A percentile compares a stretch with the other conserved stretches of the same genome.
Evolutionary conservation across 805 yeast species (phyloP).

Genomic region (Spathaspora girioi): DNA sequence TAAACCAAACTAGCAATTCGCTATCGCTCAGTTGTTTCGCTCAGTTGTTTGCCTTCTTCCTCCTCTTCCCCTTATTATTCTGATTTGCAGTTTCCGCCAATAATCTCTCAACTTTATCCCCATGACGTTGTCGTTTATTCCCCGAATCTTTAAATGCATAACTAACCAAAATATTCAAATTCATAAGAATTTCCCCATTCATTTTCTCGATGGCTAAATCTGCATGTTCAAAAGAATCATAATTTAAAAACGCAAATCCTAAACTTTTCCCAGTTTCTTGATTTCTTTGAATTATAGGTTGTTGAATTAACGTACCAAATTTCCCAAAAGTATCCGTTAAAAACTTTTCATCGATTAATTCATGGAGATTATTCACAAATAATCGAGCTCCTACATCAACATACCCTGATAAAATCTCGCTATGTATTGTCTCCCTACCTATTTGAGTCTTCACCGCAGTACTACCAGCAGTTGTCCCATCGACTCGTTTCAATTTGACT

Average conservation of each 20-base stretch:
- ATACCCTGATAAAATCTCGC: constrained; percentile 11
- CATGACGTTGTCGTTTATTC: constrained; percentile 55
- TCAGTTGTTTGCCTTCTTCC: background rate
- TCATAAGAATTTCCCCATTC: constrained; percentile 68
- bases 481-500: constrained; percentile 55
- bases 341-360: constrained; percentile 57
- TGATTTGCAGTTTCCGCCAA: constrained; percentile 57
- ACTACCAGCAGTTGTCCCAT: constrained; percentile 12
- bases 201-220: constrained; percentile 69
- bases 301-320: constrained; percentile 60
- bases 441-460: constrained; percentile 11
- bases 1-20: too few relatives aligned
- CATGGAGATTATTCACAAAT: constrained; percentile 60
- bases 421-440: constrained; percentile 7
- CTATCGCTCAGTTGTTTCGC: too few relatives aligned
- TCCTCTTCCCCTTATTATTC: background rate
- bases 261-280: constrained; percentile 43
- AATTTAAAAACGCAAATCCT: constrained; percentile 68
- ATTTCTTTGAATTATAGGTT: constrained; percentile 51
- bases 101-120: constrained; percentile 73
- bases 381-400: constrained; percentile 50
- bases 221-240: constrained; percentile 59
- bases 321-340: constrained; percentile 56
- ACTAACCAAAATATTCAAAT: constrained; percentile 53
- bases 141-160: constrained; percentile 64